These are phyloP conservation scores for Oryza australiensis DNA, from an alignment of 176 grass and related monocot species.

Conservation along the genomic window DNA sequence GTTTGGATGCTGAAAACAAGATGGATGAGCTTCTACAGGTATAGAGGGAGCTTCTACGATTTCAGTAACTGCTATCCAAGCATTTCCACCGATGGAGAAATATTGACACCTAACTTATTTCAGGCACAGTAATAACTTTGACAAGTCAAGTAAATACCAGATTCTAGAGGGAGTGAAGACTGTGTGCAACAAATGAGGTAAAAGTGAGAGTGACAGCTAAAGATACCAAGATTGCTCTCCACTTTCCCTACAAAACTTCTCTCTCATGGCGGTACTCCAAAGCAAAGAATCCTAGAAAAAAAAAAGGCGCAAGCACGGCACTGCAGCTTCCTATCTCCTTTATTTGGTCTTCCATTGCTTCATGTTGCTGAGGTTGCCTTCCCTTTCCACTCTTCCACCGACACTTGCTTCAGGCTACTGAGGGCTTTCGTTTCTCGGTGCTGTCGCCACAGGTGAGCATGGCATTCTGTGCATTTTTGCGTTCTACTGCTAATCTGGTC, in stretches of 20 bases:
- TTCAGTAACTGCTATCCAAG: neutral
- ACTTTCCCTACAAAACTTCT: neutral
- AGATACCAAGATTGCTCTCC: neutral
- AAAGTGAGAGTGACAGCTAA: constrained; percentile 19
- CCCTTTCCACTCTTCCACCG: neutral
- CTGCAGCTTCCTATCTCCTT: constrained; percentile 9
- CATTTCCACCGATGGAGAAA: neutral
- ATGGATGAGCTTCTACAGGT: neutral
- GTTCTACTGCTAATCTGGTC: neutral
- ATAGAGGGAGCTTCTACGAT: neutral
- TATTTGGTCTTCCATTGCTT: constrained; percentile 3
- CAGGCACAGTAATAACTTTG: neutral
- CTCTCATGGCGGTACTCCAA: neutral
- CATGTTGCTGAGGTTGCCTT: neutral
- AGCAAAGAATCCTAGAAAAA: constrained; percentile 42
- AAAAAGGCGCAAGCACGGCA: neutral
- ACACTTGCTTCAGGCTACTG: neutral
- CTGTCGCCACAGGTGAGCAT: neutral
- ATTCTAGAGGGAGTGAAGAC: neutral
- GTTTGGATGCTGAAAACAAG: neutral
- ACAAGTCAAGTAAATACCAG: neutral
- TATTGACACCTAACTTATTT: neutral
- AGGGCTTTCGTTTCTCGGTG: constrained; percentile 2
- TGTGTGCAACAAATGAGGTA: neutral
- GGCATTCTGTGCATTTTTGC: neutral